Evolutionary conservation across 2,329 filamentous ascomycete genomes (phyloP), one percentile per base, ranked within the genome.

Genomic region (Aciculosporium take): DNA sequence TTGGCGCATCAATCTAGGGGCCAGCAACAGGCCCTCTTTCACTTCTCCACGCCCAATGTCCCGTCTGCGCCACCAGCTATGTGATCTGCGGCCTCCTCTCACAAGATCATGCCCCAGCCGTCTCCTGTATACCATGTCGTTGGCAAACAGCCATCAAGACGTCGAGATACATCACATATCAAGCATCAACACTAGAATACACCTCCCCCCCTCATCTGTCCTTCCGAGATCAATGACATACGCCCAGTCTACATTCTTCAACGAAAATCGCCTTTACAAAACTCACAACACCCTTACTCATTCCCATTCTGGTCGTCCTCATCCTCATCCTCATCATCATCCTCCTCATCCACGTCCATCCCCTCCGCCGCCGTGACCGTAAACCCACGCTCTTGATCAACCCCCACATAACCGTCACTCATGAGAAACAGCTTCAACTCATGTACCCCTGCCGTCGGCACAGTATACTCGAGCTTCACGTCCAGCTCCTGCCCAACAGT

Each of bases 391-490:
- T 94, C 93, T 65, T 98, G 91, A 65, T 98, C 93, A 40, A 98
- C 87, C 21, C 91, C 91, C 28, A 95, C 75, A 60, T 98, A 98
- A 60, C 84, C 89, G 65, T 98, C 91, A 59, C 88, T 91, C 82
- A 98, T 95, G 58, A 98, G 68, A 64, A 85, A 94, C 48, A 96
- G 68, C 60, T 89, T 95, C 56, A 98, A 64, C 45, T 88, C 78
- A 60, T 95, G 85, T 56, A 86, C 75, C 39, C 91, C 91, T 21
- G 85, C 73, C 47, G 76, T 79, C 20, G 85, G 86, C 40, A 96
- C 82, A 21, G 86, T 85, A 59, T 88, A 94, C 63, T 96, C 88
- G 48, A 98, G 67, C 56, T 77, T 79, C 43, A 87, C 74, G 54
- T 84, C 81, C 53, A 94, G 64, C 56, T 82, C 79, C 51, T 74